Evolutionary conservation across 352 stramenopile species (phyloP), one percentile per base, ranked within the genome.

Genomic region (Saprolegnia parasitica): DNA sequence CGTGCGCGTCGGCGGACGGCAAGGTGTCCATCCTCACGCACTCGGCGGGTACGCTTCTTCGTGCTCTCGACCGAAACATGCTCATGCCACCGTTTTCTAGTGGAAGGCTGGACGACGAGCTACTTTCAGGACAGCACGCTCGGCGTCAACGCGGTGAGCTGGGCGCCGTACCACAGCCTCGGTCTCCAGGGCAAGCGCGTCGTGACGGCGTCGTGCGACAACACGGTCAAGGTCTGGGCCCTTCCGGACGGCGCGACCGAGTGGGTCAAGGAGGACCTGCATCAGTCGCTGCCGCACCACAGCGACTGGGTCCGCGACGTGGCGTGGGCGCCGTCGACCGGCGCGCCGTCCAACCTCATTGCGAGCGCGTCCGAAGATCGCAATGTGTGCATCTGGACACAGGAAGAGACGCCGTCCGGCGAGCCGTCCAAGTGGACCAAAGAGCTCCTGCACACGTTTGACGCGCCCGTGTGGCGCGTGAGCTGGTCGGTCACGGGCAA

Each of bases 401-500:
- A 97, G 77, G 80, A 81, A 56, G 76, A 86, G 64, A 78, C 73
- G 18, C 73, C 73, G 40, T 39, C 74, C 62, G 72, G 63, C 15
- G 60, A 76, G 58, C 35, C 70, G 16, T 54, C 65, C 29, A 72
- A 68, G 29, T 99, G 96, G 96, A 97, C 91, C 75, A 84, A 91
- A 54, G 90, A 92, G 45, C 72, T 98, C 63, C 82, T 99, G 71
- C 83, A 98, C 71, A 90, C 81, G 45, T 99, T 99, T 73, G 89
- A 98, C 50, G 91, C 92, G 49, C 95, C 97, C 0, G 96, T 99
- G 56, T 99, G 97, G 97, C 93, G 96, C 75, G 89, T 99, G 57
- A 99, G 90, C 84, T 99, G 97, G 97, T 98, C 88, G 56, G 81
- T 99, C 67, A 99, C 96, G 24, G 97, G 96, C 58, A 98, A 98